These are phyloP conservation scores for Magnolia kwangsiensis DNA, from an alignment of 164 flowering plant genomes.

Conservation along the genomic window DNA sequence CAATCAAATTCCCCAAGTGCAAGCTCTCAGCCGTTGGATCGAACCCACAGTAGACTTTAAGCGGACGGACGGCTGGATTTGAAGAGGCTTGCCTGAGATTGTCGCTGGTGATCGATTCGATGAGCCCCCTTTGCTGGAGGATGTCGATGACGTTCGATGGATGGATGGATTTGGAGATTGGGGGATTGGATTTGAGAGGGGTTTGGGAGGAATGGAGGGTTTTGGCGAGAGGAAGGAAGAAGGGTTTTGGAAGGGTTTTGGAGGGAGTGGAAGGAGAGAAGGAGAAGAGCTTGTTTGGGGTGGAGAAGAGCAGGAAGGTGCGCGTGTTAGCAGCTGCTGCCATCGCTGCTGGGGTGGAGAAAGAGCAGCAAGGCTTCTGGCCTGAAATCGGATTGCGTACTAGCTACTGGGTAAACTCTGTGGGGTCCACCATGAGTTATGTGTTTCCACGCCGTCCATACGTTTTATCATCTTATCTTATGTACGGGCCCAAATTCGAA, in stretches of 20 bases:
- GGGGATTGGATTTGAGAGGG: constrained; percentile 6
- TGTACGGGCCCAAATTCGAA: too few species aligned
- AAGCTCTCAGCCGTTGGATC: constrained; percentile 83
- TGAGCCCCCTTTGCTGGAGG: constrained; percentile 64
- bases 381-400: not conserved
- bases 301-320: not conserved
- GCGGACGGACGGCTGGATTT: constrained; percentile 16
- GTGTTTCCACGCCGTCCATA: too few species aligned
- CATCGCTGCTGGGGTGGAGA: not conserved
- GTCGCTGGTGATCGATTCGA: constrained; percentile 68
- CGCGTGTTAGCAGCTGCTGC: not conserved
- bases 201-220: constrained; percentile 9
- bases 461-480: too few species aligned
- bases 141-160: constrained; percentile 50
- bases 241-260: constrained; percentile 6
- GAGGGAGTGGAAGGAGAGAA: constrained; percentile 1
- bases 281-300: not conserved
- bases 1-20: constrained; percentile 78
- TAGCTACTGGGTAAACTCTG: too few species aligned
- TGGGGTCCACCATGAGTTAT: too few species aligned
- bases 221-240: constrained; percentile 5
- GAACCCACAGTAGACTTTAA: constrained; percentile 77
- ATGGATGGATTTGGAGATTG: not conserved
- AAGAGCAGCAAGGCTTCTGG: not conserved
- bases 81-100: constrained; percentile 42